Evolutionary conservation across 176 grass and related monocot species (phyloP).

Genomic region (Oryza nivara): DNA sequence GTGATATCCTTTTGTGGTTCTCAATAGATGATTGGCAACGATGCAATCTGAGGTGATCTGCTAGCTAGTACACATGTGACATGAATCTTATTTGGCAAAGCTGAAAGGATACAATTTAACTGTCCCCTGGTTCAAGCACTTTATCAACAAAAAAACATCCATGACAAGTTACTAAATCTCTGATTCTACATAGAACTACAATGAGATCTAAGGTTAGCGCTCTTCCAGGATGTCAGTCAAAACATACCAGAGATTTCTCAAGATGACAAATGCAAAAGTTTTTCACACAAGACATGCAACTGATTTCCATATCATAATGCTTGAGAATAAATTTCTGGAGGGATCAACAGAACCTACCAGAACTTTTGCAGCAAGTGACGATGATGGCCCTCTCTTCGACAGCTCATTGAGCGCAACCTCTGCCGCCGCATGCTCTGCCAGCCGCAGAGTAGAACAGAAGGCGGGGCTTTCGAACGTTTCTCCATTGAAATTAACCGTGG

Average conservation of each 20-base stretch:
- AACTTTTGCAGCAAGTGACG: conserved; percentile 63
- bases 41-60: not conserved
- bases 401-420: conserved; percentile 61
- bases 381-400: conserved; percentile 62
- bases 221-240: conserved; percentile 28
- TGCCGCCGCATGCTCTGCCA: conserved; percentile 59
- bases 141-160: not conserved
- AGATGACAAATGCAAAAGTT: not conserved
- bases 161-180: not conserved
- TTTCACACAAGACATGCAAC: conserved; percentile 2
- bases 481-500: conserved; percentile 67
- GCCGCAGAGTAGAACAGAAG: conserved; percentile 58
- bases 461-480: conserved; percentile 60
- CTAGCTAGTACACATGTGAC: not conserved
- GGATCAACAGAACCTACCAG: conserved; percentile 53
- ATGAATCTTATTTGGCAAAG: not conserved
- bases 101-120: not conserved
- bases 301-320: not conserved
- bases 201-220: not conserved
- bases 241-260: conserved; percentile 6
- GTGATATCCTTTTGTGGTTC: not conserved
- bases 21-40: not conserved
- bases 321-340: not conserved
- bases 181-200: not conserved
- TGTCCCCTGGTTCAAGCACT: not conserved